These are phyloP conservation scores for Sporisorium sorghi DNA, from an alignment of 1,284 basidiomycete species.

Conservation along the genomic window DNA sequence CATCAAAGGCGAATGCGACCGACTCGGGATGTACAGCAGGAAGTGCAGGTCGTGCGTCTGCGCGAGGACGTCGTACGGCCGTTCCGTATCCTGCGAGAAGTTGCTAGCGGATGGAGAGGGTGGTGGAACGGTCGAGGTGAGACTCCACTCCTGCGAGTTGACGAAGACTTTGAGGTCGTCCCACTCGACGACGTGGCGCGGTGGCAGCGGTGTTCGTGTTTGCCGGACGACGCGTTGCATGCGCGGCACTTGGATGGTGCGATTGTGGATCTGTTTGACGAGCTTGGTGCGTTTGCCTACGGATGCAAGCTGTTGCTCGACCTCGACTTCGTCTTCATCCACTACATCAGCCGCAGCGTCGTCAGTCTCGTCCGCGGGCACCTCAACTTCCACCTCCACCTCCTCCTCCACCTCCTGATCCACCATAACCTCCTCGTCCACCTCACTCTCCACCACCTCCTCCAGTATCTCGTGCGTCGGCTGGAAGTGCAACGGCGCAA, in stretches of 20 bases:
- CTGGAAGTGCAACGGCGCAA: constrained; percentile 86
- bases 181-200: constrained; percentile 48
- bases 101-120: not conserved
- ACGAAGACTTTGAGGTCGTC: constrained; percentile 76
- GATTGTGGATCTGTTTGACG: constrained; percentile 19
- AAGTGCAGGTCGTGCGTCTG: constrained; percentile 83
- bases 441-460: constrained; percentile 45
- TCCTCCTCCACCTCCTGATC: constrained; percentile 47
- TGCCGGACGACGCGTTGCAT: constrained; percentile 14
- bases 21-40: constrained; percentile 86
- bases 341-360: constrained; percentile 2
- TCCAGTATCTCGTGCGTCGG: constrained; percentile 73
- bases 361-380: constrained; percentile 4
- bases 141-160: constrained; percentile 93
- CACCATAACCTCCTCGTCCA: constrained; percentile 31
- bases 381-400: constrained; percentile 13
- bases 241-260: constrained; percentile 24
- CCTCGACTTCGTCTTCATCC: constrained; percentile 9
- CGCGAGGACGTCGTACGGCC: constrained; percentile 35
- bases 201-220: constrained; percentile 13
- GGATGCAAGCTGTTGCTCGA: constrained; percentile 7
- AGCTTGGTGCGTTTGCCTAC: constrained; percentile 8
- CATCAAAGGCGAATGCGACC: constrained; percentile 77
- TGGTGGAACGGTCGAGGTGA: constrained; percentile 69
- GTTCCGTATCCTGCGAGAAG: not conserved